phyloP scores from a whole-genome alignment of 129 eudicot species.

The Glebionis coronaria region DNA sequence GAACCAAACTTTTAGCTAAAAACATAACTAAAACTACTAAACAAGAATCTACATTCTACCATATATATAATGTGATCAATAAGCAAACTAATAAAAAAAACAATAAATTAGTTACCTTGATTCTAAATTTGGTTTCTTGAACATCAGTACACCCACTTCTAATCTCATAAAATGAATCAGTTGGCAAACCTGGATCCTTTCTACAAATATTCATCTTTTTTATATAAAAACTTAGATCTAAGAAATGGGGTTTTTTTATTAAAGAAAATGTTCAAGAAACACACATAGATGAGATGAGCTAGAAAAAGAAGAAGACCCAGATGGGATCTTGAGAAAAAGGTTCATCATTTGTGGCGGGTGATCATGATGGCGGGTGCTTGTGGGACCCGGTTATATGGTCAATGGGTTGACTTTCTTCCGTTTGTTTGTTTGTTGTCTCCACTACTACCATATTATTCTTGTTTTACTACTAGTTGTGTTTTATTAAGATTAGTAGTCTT shows the following conservation, averaged over 20 bases:
- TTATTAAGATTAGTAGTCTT: too few species aligned
- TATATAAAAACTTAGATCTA: slow-evolving; percentile 17
- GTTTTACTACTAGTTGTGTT: too few species aligned
- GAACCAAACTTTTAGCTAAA: too few species aligned
- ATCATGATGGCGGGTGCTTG: slow-evolving; percentile 25
- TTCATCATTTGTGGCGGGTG: slow-evolving; percentile 20
- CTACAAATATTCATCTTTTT: slow-evolving; percentile 41
- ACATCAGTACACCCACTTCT: slow-evolving; percentile 87
- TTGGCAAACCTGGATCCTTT: slow-evolving; percentile 68
- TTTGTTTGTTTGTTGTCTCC: slow-evolving; percentile 7
- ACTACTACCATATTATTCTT: too few species aligned
- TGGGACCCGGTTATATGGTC: not conserved
- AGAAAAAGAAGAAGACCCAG: slow-evolving; percentile 34
- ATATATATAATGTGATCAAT: too few species aligned
- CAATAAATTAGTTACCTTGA: slow-evolving; percentile 80
- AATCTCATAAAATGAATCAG: slow-evolving; percentile 78
- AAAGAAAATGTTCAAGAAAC: slow-evolving; percentile 1
- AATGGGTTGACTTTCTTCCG: not conserved
- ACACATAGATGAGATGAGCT: slow-evolving; percentile 26
- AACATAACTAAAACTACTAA: too few species aligned
- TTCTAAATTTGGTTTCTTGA: slow-evolving; percentile 76
- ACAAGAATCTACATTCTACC: too few species aligned
- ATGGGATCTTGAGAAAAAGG: slow-evolving; percentile 29
- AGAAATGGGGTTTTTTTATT: not conserved
- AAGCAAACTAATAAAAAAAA: too few species aligned